Conservation (phyloP, 768 basidiomycete genomes). For the Tulasnella sp. region DNA sequence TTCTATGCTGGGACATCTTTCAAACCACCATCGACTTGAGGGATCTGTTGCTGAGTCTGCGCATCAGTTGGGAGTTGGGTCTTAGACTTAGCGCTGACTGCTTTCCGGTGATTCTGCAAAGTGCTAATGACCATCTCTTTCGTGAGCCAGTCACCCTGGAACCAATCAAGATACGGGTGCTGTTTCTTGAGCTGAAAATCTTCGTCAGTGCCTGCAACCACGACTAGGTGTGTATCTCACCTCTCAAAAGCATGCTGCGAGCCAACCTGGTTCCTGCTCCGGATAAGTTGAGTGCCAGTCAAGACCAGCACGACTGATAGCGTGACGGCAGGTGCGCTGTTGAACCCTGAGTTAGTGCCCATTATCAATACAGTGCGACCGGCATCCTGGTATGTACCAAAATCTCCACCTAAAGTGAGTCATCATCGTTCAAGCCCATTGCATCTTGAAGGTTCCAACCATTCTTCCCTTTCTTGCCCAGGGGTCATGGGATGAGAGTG, state of each 20-base stretch:
- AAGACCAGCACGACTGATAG: not conserved
- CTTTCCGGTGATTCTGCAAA: not conserved
- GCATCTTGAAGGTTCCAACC: not conserved
- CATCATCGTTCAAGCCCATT: not conserved
- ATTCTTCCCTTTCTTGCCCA: not conserved
- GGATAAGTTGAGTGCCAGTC: not conserved
- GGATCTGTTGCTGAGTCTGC: not conserved
- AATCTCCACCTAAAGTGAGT: not conserved
- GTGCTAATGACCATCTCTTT: not conserved
- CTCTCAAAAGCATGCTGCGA: not conserved
- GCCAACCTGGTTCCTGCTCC: not conserved
- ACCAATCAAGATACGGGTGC: not conserved
- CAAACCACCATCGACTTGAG: not conserved
- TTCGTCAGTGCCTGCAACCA: no score
- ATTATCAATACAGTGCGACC: not conserved
- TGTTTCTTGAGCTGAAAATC: not conserved
- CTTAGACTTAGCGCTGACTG: not conserved
- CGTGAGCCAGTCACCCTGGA: not conserved
- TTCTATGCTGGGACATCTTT: not conserved
- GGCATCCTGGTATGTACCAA: not conserved
- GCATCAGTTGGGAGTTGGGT: not conserved
- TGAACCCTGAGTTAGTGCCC: not conserved
- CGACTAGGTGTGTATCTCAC: not conserved
- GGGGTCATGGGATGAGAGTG: not conserved
- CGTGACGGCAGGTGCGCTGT: not conserved